These are phyloP conservation scores for Nephelium lappaceum DNA, from an alignment of 345 rosid species.

Conservation along the genomic window DNA sequence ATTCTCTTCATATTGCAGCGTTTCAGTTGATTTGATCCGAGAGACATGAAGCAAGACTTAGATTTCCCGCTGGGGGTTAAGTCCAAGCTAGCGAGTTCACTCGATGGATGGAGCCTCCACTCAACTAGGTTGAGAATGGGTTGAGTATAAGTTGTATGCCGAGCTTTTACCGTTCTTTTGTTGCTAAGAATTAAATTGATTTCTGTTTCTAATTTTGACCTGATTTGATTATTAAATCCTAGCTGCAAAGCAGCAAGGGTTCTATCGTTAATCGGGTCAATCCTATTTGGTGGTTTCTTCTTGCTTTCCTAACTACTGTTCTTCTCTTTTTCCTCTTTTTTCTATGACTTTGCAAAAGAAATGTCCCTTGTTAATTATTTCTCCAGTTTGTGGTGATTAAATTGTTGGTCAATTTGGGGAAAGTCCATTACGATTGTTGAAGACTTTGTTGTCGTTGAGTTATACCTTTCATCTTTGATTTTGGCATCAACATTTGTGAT, in stretches of 20 bases:
- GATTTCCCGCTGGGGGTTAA: conserved; percentile 23
- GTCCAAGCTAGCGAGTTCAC: conserved; percentile 31
- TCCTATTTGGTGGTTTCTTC: not conserved
- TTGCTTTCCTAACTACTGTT: not conserved
- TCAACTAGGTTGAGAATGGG: not conserved
- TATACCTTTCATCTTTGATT: not conserved
- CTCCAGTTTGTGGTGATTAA: too few relatives aligned
- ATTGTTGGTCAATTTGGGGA: not conserved
- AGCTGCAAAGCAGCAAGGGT: not conserved
- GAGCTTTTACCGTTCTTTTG: not conserved
- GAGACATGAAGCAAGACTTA: conserved; percentile 65
- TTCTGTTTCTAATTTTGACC: too few relatives aligned
- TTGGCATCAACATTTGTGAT: not conserved
- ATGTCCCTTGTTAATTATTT: not conserved
- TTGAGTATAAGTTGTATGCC: not conserved
- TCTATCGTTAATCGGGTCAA: not conserved
- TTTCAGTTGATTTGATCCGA: conserved; percentile 34
- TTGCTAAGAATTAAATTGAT: not conserved
- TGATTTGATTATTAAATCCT: not conserved
- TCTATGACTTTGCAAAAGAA: not conserved
- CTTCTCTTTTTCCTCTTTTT: not conserved
- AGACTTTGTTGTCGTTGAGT: not conserved
- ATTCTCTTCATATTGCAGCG: not conserved
- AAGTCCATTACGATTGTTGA: not conserved
- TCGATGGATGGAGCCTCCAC: conserved; percentile 31